Base-by-base conservation (phyloP, 495 filamentous ascomycete species). In the Beverwykella pulmonaria region DNA sequence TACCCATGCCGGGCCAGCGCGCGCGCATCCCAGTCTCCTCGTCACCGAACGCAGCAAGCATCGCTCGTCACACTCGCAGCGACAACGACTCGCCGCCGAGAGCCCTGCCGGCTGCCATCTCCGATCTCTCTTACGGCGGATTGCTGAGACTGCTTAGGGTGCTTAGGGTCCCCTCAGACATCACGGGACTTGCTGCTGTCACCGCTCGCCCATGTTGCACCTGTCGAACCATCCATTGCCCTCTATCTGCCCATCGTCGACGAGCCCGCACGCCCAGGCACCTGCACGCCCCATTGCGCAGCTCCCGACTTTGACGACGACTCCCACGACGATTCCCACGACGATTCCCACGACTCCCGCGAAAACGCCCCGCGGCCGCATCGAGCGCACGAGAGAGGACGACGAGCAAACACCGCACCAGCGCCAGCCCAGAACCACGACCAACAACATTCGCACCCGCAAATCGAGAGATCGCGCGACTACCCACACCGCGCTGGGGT, bases 141-240 rank as follows among this genome's bases (percentile, higher is more conserved):
- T n/a, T n/a, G n/a, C n/a, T n/a, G n/a, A n/a, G n/a, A 3, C 30
- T 19, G 30, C 48, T 20, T 23, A 20, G 22, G 15, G 5, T 36
- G 4, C 36, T 7, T 25, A 44, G 17, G n/a, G 0, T 25, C 34
- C 39, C 41, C 66, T 44, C 39, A 44, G 39, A 53, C 27, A 69
- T 69, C 66, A 69, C 66, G 66, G 66, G 66, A 63, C 48, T 20
- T 8, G 19, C 52, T 15, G 20, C 17, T 47, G 23, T 3, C 9
- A 46, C 32, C 59, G 20, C 39, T 60, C 58, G 47, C 55, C 34
- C 63, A 60, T 61, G 55, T 53, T 22, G 48, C 47, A 48, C 48
- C 58, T 55, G 56, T 34, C 30, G 39, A 54, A 67, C 64, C 47
- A 9, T 25, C 48, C 49, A 39, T 53, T 22, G 52, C 50, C 39